phyloP scores from a whole-genome alignment of 2,329 filamentous ascomycete genomes.

The Colletotrichum sp. region DNA sequence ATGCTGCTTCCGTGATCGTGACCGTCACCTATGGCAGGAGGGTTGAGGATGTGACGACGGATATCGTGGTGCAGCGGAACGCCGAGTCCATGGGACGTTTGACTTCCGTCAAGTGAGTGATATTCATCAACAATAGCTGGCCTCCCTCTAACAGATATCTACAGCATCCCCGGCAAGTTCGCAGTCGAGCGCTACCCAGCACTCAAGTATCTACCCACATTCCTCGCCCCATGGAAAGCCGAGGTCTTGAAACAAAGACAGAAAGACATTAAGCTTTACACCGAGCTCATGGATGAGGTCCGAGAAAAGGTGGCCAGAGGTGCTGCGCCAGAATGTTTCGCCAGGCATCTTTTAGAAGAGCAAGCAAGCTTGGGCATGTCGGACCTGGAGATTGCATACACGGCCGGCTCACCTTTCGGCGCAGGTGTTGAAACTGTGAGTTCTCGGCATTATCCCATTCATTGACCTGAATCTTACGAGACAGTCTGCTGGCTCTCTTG shows the following conservation, averaged over 20 bases:
- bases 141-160: accelerated
- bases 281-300: conserved; percentile 43
- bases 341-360: conserved; percentile 45
- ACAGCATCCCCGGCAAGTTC: conserved; percentile 34
- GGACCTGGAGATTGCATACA: conserved; percentile 47
- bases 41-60: conserved; percentile 36
- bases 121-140: accelerated
- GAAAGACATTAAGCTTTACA: conserved; percentile 40
- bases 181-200: conserved; percentile 45
- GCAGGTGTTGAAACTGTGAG: conserved; percentile 48
- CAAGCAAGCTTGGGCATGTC: conserved; percentile 44
- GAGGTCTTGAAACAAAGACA: conserved; percentile 38
- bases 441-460: background rate
- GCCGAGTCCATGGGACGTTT: conserved; percentile 47
- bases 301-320: conserved; percentile 36
- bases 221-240: conserved; percentile 45
- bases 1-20: conserved; percentile 47
- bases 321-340: conserved; percentile 43
- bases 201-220: conserved; percentile 40
- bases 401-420: conserved; percentile 49
- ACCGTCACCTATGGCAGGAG: conserved; percentile 46
- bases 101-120: conserved; percentile 44
- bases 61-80: conserved; percentile 41
- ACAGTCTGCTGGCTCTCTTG: conserved; percentile 52
- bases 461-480: background rate